Base-by-base conservation (phyloP, 495 filamentous ascomycete genomes). In the Pseudevernia furfuracea region DNA sequence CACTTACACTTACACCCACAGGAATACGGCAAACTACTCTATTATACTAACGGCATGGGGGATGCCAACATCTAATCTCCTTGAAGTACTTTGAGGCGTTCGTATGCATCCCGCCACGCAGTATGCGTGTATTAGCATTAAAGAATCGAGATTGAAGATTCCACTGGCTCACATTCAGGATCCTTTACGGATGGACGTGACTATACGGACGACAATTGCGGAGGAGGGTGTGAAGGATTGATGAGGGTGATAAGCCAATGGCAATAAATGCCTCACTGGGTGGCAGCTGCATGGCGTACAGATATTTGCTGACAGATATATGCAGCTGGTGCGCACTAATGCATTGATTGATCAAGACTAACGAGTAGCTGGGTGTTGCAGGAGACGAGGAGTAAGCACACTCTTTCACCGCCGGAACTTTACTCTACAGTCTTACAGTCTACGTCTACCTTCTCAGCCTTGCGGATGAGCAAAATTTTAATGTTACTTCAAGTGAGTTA, bases 31-130 rank as follows among this genome's bases (percentile, higher is more conserved):
- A n/a, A n/a, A n/a, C n/a, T n/a, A n/a, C n/a, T n/a, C n/a, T n/a
- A n/a, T n/a, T n/a, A n/a, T n/a, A n/a, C n/a, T n/a, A n/a, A n/a
- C n/a, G n/a, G n/a, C 43, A 17, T 3, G 46, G 15, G 4, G n/a
- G 46, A 49, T 49, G 23, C 46, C 46, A 28, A 49, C 46, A 49
- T 49, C 28, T 55, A 55, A 48, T 34, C 52, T 55, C 28, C n/a
- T 34, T 55, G 3, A 28, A 34, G 17, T 55, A 52, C 30, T 32
- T 0, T 10, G 28, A 19, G 3, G 52, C 17, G 30, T 55, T 8
- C 15, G 30, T 34, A 30, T 55, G 28, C 52, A 55, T 21, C 14
- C 21, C 19, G 1, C 46, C n/a, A n/a, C n/a, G n/a, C n/a, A n/a
- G n/a, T n/a, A n/a, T n/a, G n/a, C n/a, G n/a, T n/a, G n/a, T n/a